These are phyloP conservation scores for Fagopyrum homotropicum DNA, from an alignment of 148 eudicot species.

Conservation along the genomic window DNA sequence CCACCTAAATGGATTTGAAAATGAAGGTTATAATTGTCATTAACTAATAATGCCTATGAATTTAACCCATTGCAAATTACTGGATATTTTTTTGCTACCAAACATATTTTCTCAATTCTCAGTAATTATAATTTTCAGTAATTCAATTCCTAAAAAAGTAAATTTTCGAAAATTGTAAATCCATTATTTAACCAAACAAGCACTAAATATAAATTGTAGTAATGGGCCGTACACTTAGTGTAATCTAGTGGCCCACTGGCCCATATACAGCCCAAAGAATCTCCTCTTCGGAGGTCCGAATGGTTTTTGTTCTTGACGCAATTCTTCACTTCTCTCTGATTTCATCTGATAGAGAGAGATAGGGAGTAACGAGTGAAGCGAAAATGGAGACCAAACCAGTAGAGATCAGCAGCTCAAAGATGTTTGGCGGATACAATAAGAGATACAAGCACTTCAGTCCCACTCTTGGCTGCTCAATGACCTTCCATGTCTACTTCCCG, in stretches of 20 bases:
- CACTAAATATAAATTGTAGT: no score
- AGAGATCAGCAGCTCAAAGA: constrained; percentile 85
- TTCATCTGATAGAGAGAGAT: constrained; percentile 8
- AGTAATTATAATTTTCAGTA: no score
- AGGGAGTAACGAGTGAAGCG: constrained; percentile 18
- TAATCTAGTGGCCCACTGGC: neutral
- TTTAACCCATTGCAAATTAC: no score
- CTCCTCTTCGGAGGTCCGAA: neutral
- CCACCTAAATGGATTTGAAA: no score
- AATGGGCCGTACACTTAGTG: no score
- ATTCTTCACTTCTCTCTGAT: neutral
- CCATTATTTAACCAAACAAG: no score
- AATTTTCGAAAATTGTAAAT: no score
- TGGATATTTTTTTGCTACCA: no score
- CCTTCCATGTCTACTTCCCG: constrained; percentile 75
- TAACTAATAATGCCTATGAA: no score
- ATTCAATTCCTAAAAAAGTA: no score
- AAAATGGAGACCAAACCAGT: constrained; percentile 53
- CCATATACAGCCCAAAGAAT: neutral
- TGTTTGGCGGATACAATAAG: constrained; percentile 89
- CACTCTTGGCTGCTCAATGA: constrained; percentile 85
- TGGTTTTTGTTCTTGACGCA: neutral
- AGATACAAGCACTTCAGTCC: constrained; percentile 84
- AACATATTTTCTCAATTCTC: no score
- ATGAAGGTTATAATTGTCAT: no score